Evolutionary conservation across 2,329 filamentous ascomycete species (phyloP).

Genomic region (Colletotrichum salicis): DNA sequence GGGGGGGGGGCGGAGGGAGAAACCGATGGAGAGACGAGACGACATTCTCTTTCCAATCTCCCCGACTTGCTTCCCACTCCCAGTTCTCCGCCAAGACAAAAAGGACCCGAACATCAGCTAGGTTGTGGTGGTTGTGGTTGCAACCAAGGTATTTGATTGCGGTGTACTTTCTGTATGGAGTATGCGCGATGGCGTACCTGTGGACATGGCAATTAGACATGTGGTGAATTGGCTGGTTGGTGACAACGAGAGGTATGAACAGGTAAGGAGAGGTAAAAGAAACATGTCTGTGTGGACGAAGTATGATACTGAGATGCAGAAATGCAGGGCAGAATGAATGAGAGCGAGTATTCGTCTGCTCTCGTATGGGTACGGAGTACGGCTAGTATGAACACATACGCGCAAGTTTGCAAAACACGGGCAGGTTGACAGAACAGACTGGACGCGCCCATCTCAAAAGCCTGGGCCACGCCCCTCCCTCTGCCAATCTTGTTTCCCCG

Average conservation of each 20-base stretch:
- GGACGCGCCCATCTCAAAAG: neutral
- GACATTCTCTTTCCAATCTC: neutral
- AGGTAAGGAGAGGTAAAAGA: too few relatives aligned
- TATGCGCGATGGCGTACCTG: neutral
- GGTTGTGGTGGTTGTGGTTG: neutral
- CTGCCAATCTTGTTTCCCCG: conserved; percentile 18
- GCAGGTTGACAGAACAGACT: neutral
- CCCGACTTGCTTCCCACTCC: neutral
- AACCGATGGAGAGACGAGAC: too few relatives aligned
- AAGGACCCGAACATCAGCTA: neutral
- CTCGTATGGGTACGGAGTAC: too few relatives aligned
- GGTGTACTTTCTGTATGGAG: too few relatives aligned
- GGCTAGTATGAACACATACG: neutral
- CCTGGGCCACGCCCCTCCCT: neutral
- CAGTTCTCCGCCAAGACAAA: neutral
- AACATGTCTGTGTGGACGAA: too few relatives aligned
- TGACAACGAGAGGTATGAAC: neutral
- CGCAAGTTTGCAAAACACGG: neutral
- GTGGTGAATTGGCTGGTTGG: neutral
- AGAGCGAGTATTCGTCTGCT: too few relatives aligned
- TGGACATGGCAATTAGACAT: neutral
- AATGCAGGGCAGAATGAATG: neutral
- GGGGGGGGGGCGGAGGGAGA: too few relatives aligned
- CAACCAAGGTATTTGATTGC: neutral
- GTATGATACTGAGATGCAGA: neutral